These are phyloP conservation scores for Cytospora mali DNA, from an alignment of 2,329 filamentous ascomycete genomes.

Conservation along the genomic window DNA sequence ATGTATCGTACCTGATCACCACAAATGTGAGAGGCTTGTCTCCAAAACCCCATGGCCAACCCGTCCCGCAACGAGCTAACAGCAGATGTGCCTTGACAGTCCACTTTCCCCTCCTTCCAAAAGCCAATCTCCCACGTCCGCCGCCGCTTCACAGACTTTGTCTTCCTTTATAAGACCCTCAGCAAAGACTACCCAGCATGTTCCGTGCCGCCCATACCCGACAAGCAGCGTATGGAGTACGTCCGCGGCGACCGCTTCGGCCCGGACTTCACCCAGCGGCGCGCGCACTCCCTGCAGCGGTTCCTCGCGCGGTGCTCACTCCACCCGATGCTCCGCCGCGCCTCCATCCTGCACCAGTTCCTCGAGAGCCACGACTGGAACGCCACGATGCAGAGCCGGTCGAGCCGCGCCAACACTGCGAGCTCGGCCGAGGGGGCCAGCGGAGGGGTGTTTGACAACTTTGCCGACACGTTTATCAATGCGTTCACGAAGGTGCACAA, in stretches of 20 bases:
- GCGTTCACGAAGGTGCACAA: slow-evolving; percentile 97
- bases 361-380: slow-evolving; percentile 97
- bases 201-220: slow-evolving; percentile 90
- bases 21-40: slow-evolving; percentile 66
- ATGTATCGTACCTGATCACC: slow-evolving; percentile 92
- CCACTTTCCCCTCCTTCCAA: slow-evolving; percentile 92
- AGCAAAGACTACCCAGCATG: slow-evolving; percentile 85
- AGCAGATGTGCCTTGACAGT: slow-evolving; percentile 53
- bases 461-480: slow-evolving; percentile 95
- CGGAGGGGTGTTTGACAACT: slow-evolving; percentile 85
- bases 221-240: slow-evolving; percentile 99
- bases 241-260: slow-evolving; percentile 96
- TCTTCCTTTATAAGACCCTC: slow-evolving; percentile 92
- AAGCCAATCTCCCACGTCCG: slow-evolving; percentile 77
- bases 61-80: not conserved
- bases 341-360: slow-evolving; percentile 82
- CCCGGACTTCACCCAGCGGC: slow-evolving; percentile 83
- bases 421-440: slow-evolving; percentile 45
- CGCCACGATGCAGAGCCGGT: slow-evolving; percentile 83
- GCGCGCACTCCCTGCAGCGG: slow-evolving; percentile 87
- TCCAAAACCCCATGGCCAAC: not conserved
- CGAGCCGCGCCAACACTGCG: slow-evolving; percentile 60
- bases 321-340: slow-evolving; percentile 85
- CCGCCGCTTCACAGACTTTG: slow-evolving; percentile 95
- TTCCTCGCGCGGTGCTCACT: slow-evolving; percentile 86